Evolutionary conservation across 306 rosid species (phyloP).

Genomic region (Quercus alba): DNA sequence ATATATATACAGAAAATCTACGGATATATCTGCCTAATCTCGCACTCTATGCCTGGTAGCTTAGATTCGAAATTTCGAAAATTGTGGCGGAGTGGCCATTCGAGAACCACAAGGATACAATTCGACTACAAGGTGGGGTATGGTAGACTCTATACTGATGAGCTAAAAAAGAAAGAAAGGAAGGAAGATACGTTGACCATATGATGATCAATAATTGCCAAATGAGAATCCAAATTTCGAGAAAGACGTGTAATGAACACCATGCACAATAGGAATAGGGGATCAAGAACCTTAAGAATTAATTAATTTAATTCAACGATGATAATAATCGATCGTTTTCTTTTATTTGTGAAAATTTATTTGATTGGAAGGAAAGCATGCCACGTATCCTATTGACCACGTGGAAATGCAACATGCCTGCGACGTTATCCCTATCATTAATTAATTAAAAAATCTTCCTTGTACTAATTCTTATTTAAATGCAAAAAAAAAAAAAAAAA

Average conservation of each 20-base stretch:
- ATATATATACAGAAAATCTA: not conserved
- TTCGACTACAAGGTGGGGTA: no score
- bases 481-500: no score
- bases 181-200: no score
- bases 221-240: no score
- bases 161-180: no score
- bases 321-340: not conserved
- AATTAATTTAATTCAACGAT: not conserved
- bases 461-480: no score
- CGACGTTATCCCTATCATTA: conserved; percentile 31
- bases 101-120: not conserved
- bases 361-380: conserved; percentile 14
- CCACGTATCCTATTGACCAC: conserved; percentile 42
- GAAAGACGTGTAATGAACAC: no score
- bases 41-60: not conserved
- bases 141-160: no score
- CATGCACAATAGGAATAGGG: not conserved
- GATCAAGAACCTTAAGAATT: not conserved
- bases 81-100: not conserved
- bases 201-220: no score
- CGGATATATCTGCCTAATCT: not conserved
- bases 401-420: conserved; percentile 37
- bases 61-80: not conserved
- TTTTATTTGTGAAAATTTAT: not conserved
- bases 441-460: not conserved